Evolutionary conservation across 2,329 filamentous ascomycete species (phyloP).

Genomic region (Chlorencoelia australis): DNA sequence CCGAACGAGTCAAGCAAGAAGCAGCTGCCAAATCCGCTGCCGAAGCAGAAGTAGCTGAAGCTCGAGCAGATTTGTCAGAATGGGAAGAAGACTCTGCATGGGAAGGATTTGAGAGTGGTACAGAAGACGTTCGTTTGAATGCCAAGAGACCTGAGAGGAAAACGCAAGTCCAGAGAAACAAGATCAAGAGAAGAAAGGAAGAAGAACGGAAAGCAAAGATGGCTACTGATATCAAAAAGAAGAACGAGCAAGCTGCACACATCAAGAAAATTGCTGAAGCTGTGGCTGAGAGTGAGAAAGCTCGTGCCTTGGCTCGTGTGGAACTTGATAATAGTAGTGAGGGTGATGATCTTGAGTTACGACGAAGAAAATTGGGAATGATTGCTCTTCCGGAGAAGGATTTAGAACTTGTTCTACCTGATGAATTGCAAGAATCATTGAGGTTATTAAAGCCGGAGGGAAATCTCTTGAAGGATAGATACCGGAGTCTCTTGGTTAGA

Average conservation of each 20-base stretch:
- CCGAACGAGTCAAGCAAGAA: slow-evolving; percentile 57
- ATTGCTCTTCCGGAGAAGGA: slow-evolving; percentile 65
- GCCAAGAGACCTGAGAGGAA: slow-evolving; percentile 76
- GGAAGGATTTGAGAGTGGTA: slow-evolving; percentile 81
- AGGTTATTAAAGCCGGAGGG: slow-evolving; percentile 84
- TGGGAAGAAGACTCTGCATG: slow-evolving; percentile 87
- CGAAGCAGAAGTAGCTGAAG: slow-evolving; percentile 63
- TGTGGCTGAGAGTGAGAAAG: slow-evolving; percentile 46
- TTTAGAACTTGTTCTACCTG: slow-evolving; percentile 69
- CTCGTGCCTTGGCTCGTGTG: slow-evolving; percentile 34
- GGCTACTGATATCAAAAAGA: slow-evolving; percentile 64
- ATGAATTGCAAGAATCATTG: slow-evolving; percentile 76
- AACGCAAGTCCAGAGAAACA: slow-evolving; percentile 78
- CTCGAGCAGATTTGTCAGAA: slow-evolving; percentile 52
- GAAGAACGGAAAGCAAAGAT: slow-evolving; percentile 69
- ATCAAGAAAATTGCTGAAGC: slow-evolving; percentile 62
- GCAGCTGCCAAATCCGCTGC: slow-evolving; percentile 60
- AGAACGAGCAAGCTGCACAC: slow-evolving; percentile 59
- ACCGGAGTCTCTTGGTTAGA: slow-evolving; percentile 76
- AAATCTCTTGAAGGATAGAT: slow-evolving; percentile 87
- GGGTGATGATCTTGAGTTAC: slow-evolving; percentile 52
- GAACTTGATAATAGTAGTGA: slow-evolving; percentile 43
- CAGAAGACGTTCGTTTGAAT: slow-evolving; percentile 52
- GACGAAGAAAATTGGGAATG: slow-evolving; percentile 66
- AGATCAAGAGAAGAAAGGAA: slow-evolving; percentile 78